Percentiles rank a stretch among this genome's conserved stretches.
Conservation (phyloP, 495 filamentous ascomycete species). For the Penicillium canariense region DNA sequence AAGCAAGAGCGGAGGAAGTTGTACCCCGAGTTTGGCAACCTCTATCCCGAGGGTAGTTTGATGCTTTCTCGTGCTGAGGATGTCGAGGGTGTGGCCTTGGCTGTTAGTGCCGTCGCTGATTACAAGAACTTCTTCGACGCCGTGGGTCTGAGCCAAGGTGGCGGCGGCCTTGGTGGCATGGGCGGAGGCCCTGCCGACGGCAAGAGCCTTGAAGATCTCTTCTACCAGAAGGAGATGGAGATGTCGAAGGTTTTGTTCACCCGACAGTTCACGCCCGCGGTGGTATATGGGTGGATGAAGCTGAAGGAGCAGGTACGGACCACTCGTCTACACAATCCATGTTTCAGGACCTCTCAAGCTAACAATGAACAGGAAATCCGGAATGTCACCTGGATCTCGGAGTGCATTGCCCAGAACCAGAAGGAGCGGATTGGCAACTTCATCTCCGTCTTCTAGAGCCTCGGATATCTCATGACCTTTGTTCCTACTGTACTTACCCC, state of each 20-base stretch:
- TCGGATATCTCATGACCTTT: slow-evolving; percentile 13
- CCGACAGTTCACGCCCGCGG: slow-evolving; percentile 89
- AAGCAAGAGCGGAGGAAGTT: slow-evolving; percentile 94
- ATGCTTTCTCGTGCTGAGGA: slow-evolving; percentile 97
- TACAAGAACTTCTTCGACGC: slow-evolving; percentile 95
- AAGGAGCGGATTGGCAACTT: slow-evolving; percentile 98
- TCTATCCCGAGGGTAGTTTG: slow-evolving; percentile 91
- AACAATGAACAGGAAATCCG: slow-evolving; percentile 79
- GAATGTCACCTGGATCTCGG: slow-evolving; percentile 98
- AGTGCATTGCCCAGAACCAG: slow-evolving; percentile 99
- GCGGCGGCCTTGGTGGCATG: slow-evolving; percentile 77
- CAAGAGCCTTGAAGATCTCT: slow-evolving; percentile 93
- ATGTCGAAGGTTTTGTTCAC: slow-evolving; percentile 93
- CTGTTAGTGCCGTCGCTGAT: slow-evolving; percentile 85
- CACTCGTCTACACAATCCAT: neutral
- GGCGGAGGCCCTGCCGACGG: slow-evolving; percentile 72
- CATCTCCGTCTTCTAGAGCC: slow-evolving; percentile 83
- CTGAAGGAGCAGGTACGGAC: slow-evolving; percentile 86
- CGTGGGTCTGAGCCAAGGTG: slow-evolving; percentile 76
- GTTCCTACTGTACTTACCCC: slow-evolving; percentile 21
- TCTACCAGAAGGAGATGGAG: slow-evolving; percentile 99
- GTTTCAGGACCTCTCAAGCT: slow-evolving; percentile 16
- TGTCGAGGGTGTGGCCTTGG: slow-evolving; percentile 86
- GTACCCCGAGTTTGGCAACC: slow-evolving; percentile 84
- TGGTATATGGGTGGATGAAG: slow-evolving; percentile 98